Evolutionary conservation across 192 early-diverging fungal species (phyloP).

Genomic region (Coemansia interrupta): DNA sequence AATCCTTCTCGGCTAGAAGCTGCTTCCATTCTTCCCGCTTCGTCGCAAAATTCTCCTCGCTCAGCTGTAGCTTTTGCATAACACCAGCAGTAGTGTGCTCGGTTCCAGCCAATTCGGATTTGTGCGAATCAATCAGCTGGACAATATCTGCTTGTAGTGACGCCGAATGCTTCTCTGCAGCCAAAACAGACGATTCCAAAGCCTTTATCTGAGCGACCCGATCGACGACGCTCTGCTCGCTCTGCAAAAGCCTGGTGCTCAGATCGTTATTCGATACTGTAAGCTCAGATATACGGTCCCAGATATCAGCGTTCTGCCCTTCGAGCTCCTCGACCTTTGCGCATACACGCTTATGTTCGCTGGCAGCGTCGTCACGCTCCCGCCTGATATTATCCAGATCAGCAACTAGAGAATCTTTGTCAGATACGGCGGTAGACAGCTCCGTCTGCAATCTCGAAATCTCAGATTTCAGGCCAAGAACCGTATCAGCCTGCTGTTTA

Average conservation of each 20-base stretch:
- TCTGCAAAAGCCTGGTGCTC: not conserved
- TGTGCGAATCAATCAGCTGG: not conserved
- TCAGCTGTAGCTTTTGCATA: not conserved
- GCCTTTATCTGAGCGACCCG: not conserved
- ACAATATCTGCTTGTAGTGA: slow-evolving; percentile 1
- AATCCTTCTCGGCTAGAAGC: not conserved
- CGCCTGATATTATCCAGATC: slow-evolving; percentile 5
- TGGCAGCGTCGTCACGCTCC: slow-evolving; percentile 7
- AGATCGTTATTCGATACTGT: slow-evolving; percentile 20
- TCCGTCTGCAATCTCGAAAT: not conserved
- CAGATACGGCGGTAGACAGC: not conserved
- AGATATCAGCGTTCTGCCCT: slow-evolving; percentile 31
- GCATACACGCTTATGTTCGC: not conserved
- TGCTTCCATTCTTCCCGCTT: not conserved
- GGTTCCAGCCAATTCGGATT: no score
- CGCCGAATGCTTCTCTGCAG: not conserved
- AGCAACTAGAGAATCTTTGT: not conserved
- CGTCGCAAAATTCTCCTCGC: not conserved
- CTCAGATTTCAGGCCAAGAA: slow-evolving; percentile 3
- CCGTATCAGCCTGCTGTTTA: slow-evolving; percentile 6
- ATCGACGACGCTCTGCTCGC: slow-evolving; percentile 5
- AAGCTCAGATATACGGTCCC: slow-evolving; percentile 39
- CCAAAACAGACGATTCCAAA: slow-evolving; percentile 4
- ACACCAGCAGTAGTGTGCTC: no score
- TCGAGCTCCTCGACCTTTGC: slow-evolving; percentile 27